Evolutionary conservation across 768 basidiomycete species (phyloP).

Genomic region (Pleurotus ostreatus): DNA sequence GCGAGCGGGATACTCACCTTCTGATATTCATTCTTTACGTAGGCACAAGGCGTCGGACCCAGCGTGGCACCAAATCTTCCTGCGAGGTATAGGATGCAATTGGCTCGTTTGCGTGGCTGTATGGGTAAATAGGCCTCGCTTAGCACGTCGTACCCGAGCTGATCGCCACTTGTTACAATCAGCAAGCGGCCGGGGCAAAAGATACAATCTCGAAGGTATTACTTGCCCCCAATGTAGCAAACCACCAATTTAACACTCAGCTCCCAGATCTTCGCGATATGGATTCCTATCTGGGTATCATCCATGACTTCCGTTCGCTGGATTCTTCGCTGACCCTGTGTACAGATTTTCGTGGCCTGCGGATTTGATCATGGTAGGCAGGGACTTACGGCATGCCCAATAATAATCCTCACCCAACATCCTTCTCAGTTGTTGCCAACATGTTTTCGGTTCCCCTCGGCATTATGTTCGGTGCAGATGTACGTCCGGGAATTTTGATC

Average conservation of each 20-base stretch:
- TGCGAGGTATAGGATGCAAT: slow-evolving; percentile 73
- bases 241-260: neutral
- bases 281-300: slow-evolving; percentile 74
- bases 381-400: neutral
- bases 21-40: neutral
- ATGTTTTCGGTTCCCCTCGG: slow-evolving; percentile 73
- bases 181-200: slow-evolving; percentile 68
- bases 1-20: neutral
- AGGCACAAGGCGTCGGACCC: slow-evolving; percentile 65
- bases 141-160: neutral
- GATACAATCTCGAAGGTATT: slow-evolving; percentile 67
- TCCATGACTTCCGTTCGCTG: neutral
- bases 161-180: slow-evolving; percentile 5
- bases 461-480: slow-evolving; percentile 67
- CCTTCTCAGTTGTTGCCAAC: slow-evolving; percentile 56
- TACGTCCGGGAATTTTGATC: slow-evolving; percentile 25
- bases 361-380: slow-evolving; percentile 64
- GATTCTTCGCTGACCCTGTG: neutral
- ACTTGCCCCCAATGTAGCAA: neutral
- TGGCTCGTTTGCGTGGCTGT: slow-evolving; percentile 73
- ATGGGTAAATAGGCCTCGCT: slow-evolving; percentile 48
- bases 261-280: slow-evolving; percentile 50
- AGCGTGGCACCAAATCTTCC: slow-evolving; percentile 68
- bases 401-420: too few species aligned
- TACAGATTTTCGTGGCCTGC: slow-evolving; percentile 65